phyloP scores from a whole-genome alignment of 257 asterid species.

The Solanum chiquidenum region DNA sequence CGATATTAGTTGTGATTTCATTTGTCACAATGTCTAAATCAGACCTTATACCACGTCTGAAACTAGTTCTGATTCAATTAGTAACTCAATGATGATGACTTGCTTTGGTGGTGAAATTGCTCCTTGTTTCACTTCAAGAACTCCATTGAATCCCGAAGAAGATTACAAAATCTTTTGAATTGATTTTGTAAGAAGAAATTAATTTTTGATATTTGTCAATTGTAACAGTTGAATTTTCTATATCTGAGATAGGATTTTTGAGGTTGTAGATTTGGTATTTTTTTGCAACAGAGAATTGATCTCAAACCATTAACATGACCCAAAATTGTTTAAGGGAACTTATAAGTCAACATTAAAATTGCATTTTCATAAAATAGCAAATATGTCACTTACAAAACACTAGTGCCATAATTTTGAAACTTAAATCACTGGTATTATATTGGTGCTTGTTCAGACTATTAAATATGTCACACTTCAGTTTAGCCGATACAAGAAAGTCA shows the following conservation, averaged over 20 bases:
- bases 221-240: background rate
- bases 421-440: background rate
- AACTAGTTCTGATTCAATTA: too few relatives aligned
- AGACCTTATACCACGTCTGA: too few relatives aligned
- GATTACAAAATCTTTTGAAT: background rate
- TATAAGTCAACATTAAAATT: background rate
- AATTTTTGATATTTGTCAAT: too few relatives aligned
- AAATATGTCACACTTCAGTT: background rate
- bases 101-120: too few relatives aligned
- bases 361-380: background rate
- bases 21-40: too few relatives aligned
- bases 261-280: background rate
- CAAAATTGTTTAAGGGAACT: background rate
- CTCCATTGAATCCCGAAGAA: too few relatives aligned
- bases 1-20: too few relatives aligned
- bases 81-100: too few relatives aligned
- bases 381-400: too few relatives aligned
- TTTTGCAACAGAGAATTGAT: background rate
- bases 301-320: background rate
- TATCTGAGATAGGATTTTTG: background rate
- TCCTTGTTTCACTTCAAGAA: too few relatives aligned
- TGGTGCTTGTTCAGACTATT: background rate
- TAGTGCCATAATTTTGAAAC: background rate
- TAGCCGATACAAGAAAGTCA: background rate
- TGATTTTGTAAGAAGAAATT: background rate